These are phyloP conservation scores for Colletotrichum theobromicola DNA, from an alignment of 2,329 filamentous ascomycete species.

Conservation along the genomic window DNA sequence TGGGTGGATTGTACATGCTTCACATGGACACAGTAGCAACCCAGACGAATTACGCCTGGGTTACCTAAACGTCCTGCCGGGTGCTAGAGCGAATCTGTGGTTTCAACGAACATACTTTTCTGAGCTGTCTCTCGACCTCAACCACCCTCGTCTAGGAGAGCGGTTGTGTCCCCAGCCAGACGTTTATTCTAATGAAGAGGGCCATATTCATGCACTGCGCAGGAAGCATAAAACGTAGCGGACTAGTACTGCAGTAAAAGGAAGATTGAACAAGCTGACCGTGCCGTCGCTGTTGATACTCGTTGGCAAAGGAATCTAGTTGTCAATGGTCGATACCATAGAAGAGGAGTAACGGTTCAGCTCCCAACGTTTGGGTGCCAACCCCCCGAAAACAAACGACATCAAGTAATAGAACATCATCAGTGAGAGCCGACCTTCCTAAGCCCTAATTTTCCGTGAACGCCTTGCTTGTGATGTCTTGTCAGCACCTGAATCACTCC, in stretches of 20 bases:
- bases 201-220: not conserved
- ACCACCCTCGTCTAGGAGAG: not conserved
- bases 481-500: constrained; percentile 58
- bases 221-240: not conserved
- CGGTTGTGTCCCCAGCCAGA: not conserved
- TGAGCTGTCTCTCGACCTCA: not conserved
- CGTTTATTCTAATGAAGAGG: not conserved
- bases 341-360: not conserved
- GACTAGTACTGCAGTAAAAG: not conserved
- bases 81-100: not conserved
- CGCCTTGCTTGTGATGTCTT: constrained; percentile 34
- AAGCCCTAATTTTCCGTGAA: constrained; percentile 33
- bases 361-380: not conserved
- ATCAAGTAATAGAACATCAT: not conserved
- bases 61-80: not conserved
- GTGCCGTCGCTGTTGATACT: not conserved
- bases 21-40: not conserved
- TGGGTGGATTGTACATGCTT: not conserved
- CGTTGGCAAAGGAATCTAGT: not conserved
- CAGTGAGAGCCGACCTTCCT: not conserved
- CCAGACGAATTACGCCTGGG: not conserved
- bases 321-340: not conserved
- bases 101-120: not conserved
- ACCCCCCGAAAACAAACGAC: not conserved
- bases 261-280: not conserved